Evolutionary conservation across 305 asterid species (phyloP), one percentile per base, ranked within the genome.

Genomic region (Andrographis paniculata): DNA sequence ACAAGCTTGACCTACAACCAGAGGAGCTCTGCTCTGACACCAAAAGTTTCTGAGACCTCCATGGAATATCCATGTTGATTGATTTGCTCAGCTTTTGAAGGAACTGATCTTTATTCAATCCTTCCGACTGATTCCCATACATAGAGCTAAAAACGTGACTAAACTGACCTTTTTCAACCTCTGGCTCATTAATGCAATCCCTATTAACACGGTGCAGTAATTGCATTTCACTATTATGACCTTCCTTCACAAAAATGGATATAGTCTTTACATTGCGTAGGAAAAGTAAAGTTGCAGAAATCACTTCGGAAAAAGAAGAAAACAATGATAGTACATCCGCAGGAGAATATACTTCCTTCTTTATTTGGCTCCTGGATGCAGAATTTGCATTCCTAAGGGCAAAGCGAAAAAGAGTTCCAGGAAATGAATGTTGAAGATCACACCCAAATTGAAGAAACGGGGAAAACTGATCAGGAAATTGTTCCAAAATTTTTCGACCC

Each of bases 381-480:
- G 77, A 83, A 68, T 61, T 73, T 18, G 72, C 67, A 67, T 72
- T 78, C 61, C 98, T 68, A 48, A 89, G 84, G 58, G 98, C 94
- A 76, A 89, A 89, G 44, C 98, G 95, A 58, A 89, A 89, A 63
- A 89, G 87, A 45, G 98, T 86, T 40, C 98, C 98, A 21, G 91
- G 87, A 74, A 86, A 86, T 44, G 79, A 69, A 48, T 80, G 72
- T 63, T 77, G 92, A 68, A 89, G 62, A 67, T 89, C 94, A 66
- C 98, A 89, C 50, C 96, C 98, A 56, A 89, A 89, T 60, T 86
- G 96, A 38, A 80, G 77, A 59, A 89, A 86, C 57, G 98, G 95
- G 68, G 95, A 82, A 75, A 89, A 89, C 70, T 89, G 98, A 63
- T 89, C 98, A 27, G 98, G 98, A 60, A 89, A 89, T 62, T 89